Base-by-base conservation (phyloP, 2,329 filamentous ascomycete species). In the Fragosphaeria purpurea region DNA sequence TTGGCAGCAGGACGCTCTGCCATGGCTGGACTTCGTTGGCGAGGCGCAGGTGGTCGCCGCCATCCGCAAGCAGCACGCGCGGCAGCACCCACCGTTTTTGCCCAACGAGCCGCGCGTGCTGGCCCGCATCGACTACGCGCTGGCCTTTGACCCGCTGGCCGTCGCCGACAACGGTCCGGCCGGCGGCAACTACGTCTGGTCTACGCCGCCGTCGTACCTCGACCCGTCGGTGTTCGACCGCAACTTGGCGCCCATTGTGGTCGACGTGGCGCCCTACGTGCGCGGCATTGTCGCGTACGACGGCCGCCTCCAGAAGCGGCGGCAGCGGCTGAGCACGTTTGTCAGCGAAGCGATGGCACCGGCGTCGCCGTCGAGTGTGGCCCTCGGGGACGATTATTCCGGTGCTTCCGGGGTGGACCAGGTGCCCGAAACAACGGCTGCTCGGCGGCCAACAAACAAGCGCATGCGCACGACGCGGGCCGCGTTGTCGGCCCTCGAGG, bases 211-310 rank as follows among this genome's bases (percentile, higher is more conserved):
- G 34, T 62, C 66, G 13, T 71, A 71, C 42, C 72, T 88, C 1
- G 78, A 81, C 37, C 74, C 85, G 0, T 90, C 87, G 0, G 80
- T 85, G 0, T 88, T 95, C 57, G 88, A 95, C 59, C 80, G 86
- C 42, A 80, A 81, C 0, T 69, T 85, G 59, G 64, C 66, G 0
- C 71, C 83, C 22, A 79, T 95, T 35, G 75, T 79, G 0, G 70
- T 83, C 10, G 93, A 98, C 56, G 72, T 97, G 2, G 90, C 89
- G 0, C 93, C 94, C 0, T 97, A 88, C 63, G 79, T 97, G n/a
- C 85, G 94, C 9, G 75, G 77, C 39, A 97, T 98, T 53, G 82
- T 91, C 2, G 74, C 82, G 0, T 86, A 84, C 61, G 91, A 97
- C 58, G 70, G 80, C 22, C 74, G 73, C 1, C 75, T 93, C 1